A percentile compares a stretch with the other conserved stretches of the same genome.
phyloP scores from a whole-genome alignment of 345 rosid species.

The Ailanthus altissimus region DNA sequence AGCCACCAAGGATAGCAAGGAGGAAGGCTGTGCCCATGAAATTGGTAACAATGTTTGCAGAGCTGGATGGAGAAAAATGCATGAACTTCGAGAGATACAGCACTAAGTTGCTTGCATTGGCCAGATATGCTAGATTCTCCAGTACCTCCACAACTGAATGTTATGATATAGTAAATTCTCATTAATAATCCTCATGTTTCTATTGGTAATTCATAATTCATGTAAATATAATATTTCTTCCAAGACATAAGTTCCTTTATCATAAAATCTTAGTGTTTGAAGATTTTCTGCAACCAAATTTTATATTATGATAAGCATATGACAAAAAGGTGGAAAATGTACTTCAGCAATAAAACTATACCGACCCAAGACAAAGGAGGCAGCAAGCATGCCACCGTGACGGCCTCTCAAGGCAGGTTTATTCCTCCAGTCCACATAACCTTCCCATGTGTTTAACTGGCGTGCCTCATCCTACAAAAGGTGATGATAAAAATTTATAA shows the following conservation, averaged over 20 bases:
- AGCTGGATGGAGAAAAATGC: conserved; percentile 76
- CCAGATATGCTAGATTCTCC: conserved; percentile 90
- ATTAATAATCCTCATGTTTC: conserved; percentile 7
- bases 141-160: conserved; percentile 68
- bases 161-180: conserved; percentile 9
- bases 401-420: conserved; percentile 58
- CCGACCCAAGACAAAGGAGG: conserved; percentile 75
- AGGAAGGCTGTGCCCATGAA: conserved; percentile 94
- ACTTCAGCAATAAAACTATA: conserved; percentile 1
- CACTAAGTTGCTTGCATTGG: conserved; percentile 92
- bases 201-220: neutral
- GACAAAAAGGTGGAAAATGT: neutral
- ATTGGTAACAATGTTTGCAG: conserved; percentile 79
- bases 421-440: conserved; percentile 70
- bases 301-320: neutral
- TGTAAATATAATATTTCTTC: neutral
- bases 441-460: conserved; percentile 46
- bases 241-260: neutral
- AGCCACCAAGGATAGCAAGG: conserved; percentile 87
- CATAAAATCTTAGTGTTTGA: neutral
- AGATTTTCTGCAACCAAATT: conserved; percentile 3
- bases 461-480: conserved; percentile 52
- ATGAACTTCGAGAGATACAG: conserved; percentile 69
- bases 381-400: conserved; percentile 84
- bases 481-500: conserved; percentile 7